Conservation (phyloP, 495 filamentous ascomycete genomes). For the Aspergillus nidulans region DNA sequence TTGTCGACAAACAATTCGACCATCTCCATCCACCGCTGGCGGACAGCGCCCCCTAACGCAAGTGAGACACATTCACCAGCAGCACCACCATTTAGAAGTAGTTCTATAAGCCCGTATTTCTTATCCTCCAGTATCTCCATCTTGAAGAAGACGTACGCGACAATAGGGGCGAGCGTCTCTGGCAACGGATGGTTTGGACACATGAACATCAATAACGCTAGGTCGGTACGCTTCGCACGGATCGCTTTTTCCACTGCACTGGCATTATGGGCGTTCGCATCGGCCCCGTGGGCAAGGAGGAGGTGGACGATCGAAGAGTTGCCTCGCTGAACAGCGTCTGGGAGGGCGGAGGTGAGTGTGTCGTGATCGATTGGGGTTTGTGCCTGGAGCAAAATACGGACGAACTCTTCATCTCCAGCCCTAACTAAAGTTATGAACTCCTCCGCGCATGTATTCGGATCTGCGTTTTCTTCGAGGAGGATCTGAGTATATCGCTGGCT, state of each 20-base stretch:
- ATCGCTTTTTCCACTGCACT: constrained; percentile 9
- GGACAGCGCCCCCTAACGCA: not conserved
- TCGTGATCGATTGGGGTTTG: constrained; percentile 1
- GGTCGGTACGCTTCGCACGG: constrained; percentile 1
- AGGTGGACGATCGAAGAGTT: constrained; percentile 3
- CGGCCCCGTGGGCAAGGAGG: constrained; percentile 4
- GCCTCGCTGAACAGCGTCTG: constrained; percentile 2
- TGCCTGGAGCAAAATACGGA: constrained; percentile 2
- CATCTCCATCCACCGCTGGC: not conserved
- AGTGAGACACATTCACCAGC: constrained; percentile 5
- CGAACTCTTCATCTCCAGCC: constrained; percentile 3
- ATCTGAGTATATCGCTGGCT: constrained; percentile 2
- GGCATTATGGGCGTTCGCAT: constrained; percentile 5
- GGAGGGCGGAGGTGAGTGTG: constrained; percentile 5
- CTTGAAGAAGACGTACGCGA: constrained; percentile 8
- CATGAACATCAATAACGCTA: constrained; percentile 6
- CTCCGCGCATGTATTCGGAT: constrained; percentile 5
- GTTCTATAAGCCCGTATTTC: constrained; percentile 5
- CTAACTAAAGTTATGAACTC: constrained; percentile 3
- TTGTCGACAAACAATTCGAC: constrained; percentile 8
- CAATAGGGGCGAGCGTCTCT: constrained; percentile 2
- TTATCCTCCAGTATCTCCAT: not conserved
- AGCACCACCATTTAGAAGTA: constrained; percentile 6
- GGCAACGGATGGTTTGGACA: constrained; percentile 4
- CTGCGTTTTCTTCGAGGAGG: constrained; percentile 8